Base-by-base conservation (phyloP, 345 rosid species). In the Rhizophora mangle region DNA sequence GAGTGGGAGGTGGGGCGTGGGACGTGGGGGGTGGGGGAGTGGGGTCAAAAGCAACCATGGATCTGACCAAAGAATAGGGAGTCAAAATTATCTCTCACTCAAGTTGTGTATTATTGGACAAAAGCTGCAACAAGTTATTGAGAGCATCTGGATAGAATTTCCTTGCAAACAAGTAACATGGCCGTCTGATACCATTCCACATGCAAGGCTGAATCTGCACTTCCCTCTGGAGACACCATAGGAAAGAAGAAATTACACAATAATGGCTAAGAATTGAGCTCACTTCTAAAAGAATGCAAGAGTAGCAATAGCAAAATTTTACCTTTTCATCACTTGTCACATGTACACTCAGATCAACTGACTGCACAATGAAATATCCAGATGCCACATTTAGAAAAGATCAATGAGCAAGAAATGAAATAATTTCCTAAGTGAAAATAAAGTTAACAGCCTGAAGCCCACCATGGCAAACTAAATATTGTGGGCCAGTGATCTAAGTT, bases 111-210 rank as follows among this genome's bases (percentile, higher is more conserved):
- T 90, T 87, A 70, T 88, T 93, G 68, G 96, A 83, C 82, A 90
- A 93, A 67, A 90, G 90, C 39, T 82, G 82, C 80, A 90, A 65
- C 80, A 96, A 76, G 65, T 80, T 86, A 78, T 88, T 82, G 6
- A 89, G 74, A 54, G 98, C 78, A 61, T 87, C 88, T 0, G 93
- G 86, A 57, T 85, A 76, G 82, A 96, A 92, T 81, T 92, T 96
- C 86, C 99, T 84, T 0, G 98, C 99, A 32, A 96, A 96, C 49
- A 96, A 83, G 87, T 90, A 89, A 62, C 99, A 96, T 0, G 99
- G 99, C 29, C 98, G 86, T 74, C 80, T 84, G 64, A 89, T 91
- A 39, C 99, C 99, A 54, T 96, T 96, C 99, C 99, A 96, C 30
- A 82, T 65, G 77, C 99, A 96, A 29, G 90, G 85, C 78, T 80